Base-by-base conservation (phyloP, 2,329 filamentous ascomycete genomes). In the Diaporthe sp. region DNA sequence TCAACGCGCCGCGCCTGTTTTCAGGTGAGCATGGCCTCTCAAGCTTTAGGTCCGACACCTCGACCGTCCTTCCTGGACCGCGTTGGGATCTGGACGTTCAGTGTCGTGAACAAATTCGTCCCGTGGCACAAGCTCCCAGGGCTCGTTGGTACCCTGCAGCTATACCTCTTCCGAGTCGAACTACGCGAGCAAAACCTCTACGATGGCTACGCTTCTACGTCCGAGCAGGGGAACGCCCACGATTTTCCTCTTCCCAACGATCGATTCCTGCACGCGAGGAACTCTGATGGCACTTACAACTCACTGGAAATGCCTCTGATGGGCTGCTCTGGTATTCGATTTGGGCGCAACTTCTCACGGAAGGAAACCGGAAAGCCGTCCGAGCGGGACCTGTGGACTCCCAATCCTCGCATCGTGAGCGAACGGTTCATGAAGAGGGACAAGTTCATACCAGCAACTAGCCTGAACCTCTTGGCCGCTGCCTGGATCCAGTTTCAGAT, bases 401-500 rank as follows among this genome's bases (percentile, higher is more conserved):
- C 86, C 2, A 87, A 84, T 77, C 86, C 87, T 3, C 80, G 86
- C 49, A 73, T 85, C 19, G 80, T 88, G 61, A 87, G 85, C 73
- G 81, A 87, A 60, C 79, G 79, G 55, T 82, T 88, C 72, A 81
- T 88, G 81, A 82, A 82, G 28, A 81, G 86, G 12, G 82, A 84
- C n/a, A 80, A 76, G 3, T 88, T 88, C 77, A 85, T 85, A 34
- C 86, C 85, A 4, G 86, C 86, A 0, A 87, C 85, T 0, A 85
- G 81, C 1, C 73, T 88, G 74, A 88, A 88, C 73, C 76, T 88
- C 53, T 79, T 88, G 9, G 86, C 86, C 3, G 86, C 86, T 19
- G 86, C 86, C 1, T 88, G 86, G 86, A 87, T 88, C n/a, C 86
- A 88, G 77, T 87, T 88, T 71, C 85, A 87, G 73, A 84, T 84